A percentile compares a stretch with the other conserved stretches of the same genome.
Evolutionary conservation across 2,329 filamentous ascomycete genomes (phyloP).

Genomic region (Graphiopsis chlorocephala): DNA sequence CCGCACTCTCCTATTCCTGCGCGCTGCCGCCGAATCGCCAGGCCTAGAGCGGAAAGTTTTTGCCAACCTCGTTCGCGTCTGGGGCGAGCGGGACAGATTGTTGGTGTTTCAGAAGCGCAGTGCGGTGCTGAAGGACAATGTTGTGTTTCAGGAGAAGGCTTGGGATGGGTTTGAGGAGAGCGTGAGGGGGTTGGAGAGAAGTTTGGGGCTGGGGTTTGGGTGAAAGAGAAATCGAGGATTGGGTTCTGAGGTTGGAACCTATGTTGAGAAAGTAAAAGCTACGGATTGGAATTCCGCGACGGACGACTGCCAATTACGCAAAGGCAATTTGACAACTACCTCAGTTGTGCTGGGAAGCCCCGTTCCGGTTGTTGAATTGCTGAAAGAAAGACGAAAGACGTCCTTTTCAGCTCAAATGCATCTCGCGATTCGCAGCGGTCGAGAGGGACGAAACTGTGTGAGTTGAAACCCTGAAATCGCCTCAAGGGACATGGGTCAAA

Average conservation of each 20-base stretch:
- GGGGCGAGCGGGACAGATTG: slow-evolving; percentile 43
- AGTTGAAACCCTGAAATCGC: neutral
- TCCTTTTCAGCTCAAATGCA: neutral
- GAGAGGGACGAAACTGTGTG: neutral
- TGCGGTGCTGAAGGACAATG: slow-evolving; percentile 7
- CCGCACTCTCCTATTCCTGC: slow-evolving; percentile 69
- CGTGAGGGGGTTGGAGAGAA: slow-evolving; percentile 25
- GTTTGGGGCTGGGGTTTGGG: neutral
- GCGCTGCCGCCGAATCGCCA: slow-evolving; percentile 59
- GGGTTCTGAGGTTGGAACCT: too few species aligned
- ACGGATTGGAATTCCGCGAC: neutral
- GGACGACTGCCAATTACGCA: neutral
- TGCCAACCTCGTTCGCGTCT: slow-evolving; percentile 60
- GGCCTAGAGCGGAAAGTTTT: slow-evolving; percentile 72
- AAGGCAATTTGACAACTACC: too few species aligned
- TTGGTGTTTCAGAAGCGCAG: neutral
- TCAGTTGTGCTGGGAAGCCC: too few species aligned
- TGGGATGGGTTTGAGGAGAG: slow-evolving; percentile 11
- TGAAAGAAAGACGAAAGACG: neutral
- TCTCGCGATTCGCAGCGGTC: neutral
- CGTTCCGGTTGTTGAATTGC: neutral
- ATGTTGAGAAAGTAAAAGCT: neutral
- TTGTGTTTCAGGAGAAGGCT: slow-evolving; percentile 4
- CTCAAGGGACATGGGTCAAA: neutral
- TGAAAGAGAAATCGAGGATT: neutral